phyloP scores from a whole-genome alignment of 192 early-diverging fungal species.

The Umbelopsis sp. region DNA sequence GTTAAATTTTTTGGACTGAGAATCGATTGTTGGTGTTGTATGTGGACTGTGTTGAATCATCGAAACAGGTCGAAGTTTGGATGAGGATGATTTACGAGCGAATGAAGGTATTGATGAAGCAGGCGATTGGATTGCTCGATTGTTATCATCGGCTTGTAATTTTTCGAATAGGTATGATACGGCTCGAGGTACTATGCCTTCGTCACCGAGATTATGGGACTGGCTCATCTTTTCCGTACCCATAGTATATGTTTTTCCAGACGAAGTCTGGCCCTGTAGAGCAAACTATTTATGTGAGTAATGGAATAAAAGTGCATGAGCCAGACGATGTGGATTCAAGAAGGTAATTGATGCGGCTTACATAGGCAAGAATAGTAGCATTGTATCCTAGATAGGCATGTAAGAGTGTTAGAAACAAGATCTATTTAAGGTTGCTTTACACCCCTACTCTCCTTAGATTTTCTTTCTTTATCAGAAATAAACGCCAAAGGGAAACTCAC shows the following conservation, averaged over 20 bases:
- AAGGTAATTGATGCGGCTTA: slow-evolving; percentile 21
- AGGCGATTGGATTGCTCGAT: neutral
- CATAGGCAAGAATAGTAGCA: slow-evolving; percentile 91
- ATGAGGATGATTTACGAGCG: neutral
- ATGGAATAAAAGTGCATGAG: neutral
- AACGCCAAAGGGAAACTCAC: slow-evolving; percentile 9
- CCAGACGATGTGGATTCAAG: neutral
- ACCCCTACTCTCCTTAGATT: neutral
- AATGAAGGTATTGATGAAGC: neutral
- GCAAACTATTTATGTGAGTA: neutral
- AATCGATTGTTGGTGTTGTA: neutral
- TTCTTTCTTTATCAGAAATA: no score
- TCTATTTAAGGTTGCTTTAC: neutral
- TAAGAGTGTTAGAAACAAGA: neutral
- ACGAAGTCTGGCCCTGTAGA: slow-evolving; percentile 77
- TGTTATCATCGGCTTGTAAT: neutral
- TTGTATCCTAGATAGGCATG: slow-evolving; percentile 78
- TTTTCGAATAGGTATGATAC: slow-evolving; percentile 5
- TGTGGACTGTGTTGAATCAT: neutral
- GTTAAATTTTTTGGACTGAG: slow-evolving; percentile 26
- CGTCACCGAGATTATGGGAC: neutral
- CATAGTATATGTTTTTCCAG: slow-evolving; percentile 97
- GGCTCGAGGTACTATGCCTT: neutral
- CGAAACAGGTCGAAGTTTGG: neutral
- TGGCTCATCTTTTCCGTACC: slow-evolving; percentile 60